Conservation (phyloP, 202 grass and related monocot species). For the Schoenoplectus triqueter region DNA sequence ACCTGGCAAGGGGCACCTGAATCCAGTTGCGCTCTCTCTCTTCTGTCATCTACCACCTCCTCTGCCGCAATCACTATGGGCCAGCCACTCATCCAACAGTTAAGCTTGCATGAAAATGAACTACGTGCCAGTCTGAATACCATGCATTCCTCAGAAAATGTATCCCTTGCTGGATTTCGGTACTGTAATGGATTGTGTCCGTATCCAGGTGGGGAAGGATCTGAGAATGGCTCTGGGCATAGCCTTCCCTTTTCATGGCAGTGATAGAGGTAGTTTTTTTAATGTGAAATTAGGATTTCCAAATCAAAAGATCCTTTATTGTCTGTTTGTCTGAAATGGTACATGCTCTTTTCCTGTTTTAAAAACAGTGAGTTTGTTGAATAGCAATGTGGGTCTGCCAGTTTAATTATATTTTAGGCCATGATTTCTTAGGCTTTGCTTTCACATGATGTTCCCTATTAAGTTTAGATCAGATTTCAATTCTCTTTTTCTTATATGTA, state of each 20-base stretch:
- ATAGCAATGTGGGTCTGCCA: not conserved
- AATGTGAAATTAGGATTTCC: conserved; percentile 19
- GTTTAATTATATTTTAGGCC: conserved; percentile 23
- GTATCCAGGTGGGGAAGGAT: conserved; percentile 33
- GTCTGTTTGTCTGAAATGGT: not conserved
- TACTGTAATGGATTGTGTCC: conserved; percentile 34
- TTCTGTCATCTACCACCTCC: conserved; percentile 34
- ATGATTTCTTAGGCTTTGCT: not conserved
- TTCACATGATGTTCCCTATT: not conserved
- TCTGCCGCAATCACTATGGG: conserved; percentile 4
- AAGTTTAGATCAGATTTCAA: conserved; percentile 12
- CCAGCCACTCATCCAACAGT: conserved; percentile 13
- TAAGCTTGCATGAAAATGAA: conserved; percentile 30
- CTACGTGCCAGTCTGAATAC: conserved; percentile 8
- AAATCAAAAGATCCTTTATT: conserved; percentile 16
- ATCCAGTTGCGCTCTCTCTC: conserved; percentile 45
- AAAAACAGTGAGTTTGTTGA: conserved; percentile 14
- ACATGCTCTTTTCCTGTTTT: not conserved
- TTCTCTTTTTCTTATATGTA: not conserved
- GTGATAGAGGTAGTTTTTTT: conserved; percentile 27
- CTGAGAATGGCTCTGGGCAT: conserved; percentile 3
- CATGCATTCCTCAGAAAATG: conserved; percentile 30
- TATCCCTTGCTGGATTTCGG: conserved; percentile 32
- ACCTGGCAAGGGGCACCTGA: conserved; percentile 25
- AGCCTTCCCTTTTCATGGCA: conserved; percentile 39